phyloP scores from a whole-genome alignment of 2,329 filamentous ascomycete genomes.

The Monosporascus sp. region DNA sequence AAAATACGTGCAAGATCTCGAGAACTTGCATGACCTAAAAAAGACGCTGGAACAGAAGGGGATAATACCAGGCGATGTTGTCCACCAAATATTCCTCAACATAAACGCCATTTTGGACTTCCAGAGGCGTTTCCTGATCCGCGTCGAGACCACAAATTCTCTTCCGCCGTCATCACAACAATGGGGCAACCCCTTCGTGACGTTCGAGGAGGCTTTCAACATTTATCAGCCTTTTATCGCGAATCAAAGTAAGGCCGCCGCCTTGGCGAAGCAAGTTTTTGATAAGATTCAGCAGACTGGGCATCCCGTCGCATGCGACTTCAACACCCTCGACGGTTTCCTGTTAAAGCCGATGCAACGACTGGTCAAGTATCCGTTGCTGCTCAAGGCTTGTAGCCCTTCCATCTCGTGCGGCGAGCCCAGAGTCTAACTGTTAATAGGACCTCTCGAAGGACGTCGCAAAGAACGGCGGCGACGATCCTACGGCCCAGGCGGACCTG shows the following conservation, averaged over 20 bases:
- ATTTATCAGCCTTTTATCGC: constrained; percentile 97
- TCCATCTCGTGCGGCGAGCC: neutral
- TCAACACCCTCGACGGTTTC: constrained; percentile 85
- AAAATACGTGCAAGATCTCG: constrained; percentile 95
- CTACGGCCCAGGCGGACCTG: constrained; percentile 61
- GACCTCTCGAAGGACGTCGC: constrained; percentile 63
- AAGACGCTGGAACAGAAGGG: constrained; percentile 84
- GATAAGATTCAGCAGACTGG: constrained; percentile 76
- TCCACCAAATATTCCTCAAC: constrained; percentile 95
- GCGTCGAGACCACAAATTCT: constrained; percentile 91
- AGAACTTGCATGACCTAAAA: constrained; percentile 89
- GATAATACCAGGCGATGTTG: constrained; percentile 79
- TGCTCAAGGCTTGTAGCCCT: constrained; percentile 63
- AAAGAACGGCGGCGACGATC: constrained; percentile 63
- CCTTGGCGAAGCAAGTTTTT: constrained; percentile 78
- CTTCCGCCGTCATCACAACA: constrained; percentile 71
- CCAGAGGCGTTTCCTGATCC: constrained; percentile 89
- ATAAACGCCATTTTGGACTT: constrained; percentile 93
- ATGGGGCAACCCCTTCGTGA: constrained; percentile 89
- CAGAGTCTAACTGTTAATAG: constrained; percentile 39
- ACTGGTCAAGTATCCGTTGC: constrained; percentile 86
- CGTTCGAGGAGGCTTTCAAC: constrained; percentile 80
- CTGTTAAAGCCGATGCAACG: constrained; percentile 95
- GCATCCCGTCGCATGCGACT: constrained; percentile 77
- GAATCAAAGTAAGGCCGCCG: constrained; percentile 87